Evolutionary conservation across 441 rosid species (phyloP).

Genomic region (Eutrema salsugineum): DNA sequence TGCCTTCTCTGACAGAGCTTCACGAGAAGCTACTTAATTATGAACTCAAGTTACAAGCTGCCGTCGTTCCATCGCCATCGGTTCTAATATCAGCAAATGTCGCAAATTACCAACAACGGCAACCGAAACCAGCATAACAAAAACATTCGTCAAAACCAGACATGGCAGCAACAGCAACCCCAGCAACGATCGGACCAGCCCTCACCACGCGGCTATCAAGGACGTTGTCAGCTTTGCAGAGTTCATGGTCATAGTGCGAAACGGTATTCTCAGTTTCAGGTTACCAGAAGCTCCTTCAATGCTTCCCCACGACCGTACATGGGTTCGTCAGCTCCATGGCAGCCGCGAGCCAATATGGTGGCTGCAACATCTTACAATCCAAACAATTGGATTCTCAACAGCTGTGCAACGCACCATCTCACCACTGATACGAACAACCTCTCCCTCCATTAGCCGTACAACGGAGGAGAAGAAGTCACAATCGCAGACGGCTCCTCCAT

Average conservation of each 20-base stretch:
- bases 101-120: too few relatives aligned
- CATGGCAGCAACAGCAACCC: too few relatives aligned
- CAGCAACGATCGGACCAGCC: too few relatives aligned
- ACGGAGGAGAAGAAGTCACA: neutral
- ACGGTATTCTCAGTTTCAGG: neutral
- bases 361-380: neutral
- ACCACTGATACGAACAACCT: neutral
- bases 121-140: too few relatives aligned
- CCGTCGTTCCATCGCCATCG: too few relatives aligned
- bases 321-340: neutral
- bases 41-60: too few relatives aligned
- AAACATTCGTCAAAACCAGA: too few relatives aligned
- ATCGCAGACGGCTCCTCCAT: neutral
- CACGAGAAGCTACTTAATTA: neutral
- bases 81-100: too few relatives aligned
- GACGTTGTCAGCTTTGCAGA: neutral
- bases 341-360: neutral
- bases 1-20: neutral
- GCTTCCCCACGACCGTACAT: rapidly evolving
- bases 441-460: neutral
- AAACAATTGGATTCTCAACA: neutral
- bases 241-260: neutral
- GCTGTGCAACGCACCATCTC: neutral
- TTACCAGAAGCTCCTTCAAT: neutral
- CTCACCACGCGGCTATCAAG: neutral